Evolutionary conservation across 169 alveolate species (phyloP).

Genomic region (Plasmodium knowlesi): DNA sequence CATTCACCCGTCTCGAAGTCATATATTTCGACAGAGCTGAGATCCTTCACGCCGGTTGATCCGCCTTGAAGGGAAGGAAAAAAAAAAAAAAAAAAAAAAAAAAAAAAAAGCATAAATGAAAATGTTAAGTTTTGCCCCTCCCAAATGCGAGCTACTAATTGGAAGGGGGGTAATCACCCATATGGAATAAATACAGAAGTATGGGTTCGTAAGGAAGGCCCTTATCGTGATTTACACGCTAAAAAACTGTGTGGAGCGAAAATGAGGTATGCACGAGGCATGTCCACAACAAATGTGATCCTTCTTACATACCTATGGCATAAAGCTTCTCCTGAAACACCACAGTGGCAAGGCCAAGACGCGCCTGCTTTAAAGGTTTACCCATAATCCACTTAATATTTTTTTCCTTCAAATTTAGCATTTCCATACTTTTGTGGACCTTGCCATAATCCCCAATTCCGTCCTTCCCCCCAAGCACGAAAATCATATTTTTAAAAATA

Average conservation of each 20-base stretch:
- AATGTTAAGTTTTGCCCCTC: not conserved
- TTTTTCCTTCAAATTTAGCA: slow-evolving; percentile 72
- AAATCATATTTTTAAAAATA: slow-evolving; percentile 38
- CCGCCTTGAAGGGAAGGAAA: slow-evolving; percentile 53
- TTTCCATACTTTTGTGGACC: slow-evolving; percentile 71
- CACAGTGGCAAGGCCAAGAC: slow-evolving; percentile 44
- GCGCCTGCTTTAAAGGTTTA: slow-evolving; percentile 63
- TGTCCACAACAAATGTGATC: not conserved
- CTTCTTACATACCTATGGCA: slow-evolving; percentile 50
- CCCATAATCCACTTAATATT: slow-evolving; percentile 67
- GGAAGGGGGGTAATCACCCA: not conserved
- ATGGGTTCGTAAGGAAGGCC: not conserved
- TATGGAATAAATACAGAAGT: not conserved
- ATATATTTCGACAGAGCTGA: slow-evolving; percentile 68
- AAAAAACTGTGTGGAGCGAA: not conserved
- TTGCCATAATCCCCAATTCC: slow-evolving; percentile 71
- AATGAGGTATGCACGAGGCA: not conserved
- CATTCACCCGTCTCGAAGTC: slow-evolving; percentile 40
- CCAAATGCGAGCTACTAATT: not conserved
- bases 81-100: not conserved
- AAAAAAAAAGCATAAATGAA: not conserved
- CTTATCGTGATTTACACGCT: not conserved
- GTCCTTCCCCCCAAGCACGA: slow-evolving; percentile 71
- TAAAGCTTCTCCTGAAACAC: slow-evolving; percentile 53
- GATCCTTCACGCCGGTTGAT: slow-evolving; percentile 58